Base-by-base conservation (phyloP, 2,329 filamentous ascomycete genomes). In the Fusarium austroafricanum region DNA sequence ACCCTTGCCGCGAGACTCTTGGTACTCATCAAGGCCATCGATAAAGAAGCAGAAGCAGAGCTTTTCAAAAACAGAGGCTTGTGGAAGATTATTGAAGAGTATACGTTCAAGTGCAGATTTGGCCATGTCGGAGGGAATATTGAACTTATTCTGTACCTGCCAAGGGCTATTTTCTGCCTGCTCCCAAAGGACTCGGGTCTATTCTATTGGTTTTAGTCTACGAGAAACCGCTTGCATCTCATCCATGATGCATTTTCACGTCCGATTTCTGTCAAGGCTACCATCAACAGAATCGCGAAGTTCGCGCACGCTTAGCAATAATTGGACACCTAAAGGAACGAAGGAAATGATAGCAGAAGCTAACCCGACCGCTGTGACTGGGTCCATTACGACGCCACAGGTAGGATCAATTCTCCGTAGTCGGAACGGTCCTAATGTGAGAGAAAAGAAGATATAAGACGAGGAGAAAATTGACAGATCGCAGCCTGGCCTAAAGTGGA, bases 31-130 rank as follows among this genome's bases (percentile, higher is more conserved):
- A 1, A 60, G 29, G 1, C 51, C 56, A 9, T 49, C 56, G 2
- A 60, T 31, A 10, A 60, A 60, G 23, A 60, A 37, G 6, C 56
- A 55, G 15, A 55, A 47, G 18, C 37, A 28, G n/a, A 28, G 21
- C 21, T 23, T 28, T 12, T 18, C 4, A 4, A 2, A 8, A 11
- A 2, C 7, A 6, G 5, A 10, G 5, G 20, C 26, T 4, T 4
- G 15, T 5, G 5, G 21, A 23, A 23, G 21, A 23, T 4, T 26
- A 5, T 31, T 29, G 10, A 23, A 28, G 5, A 35, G 42, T 2
- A 43, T 17, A 3, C 9, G 50, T 12, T 47, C n/a, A 2, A 60
- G 21, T 4, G 37, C 56, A 11, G 42, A 20, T 3, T 44, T 38
- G 23, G 23, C 18, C 5, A 18, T 10, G 5, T 35, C 20, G 2